Evolutionary conservation across 2,329 filamentous ascomycete species (phyloP), one percentile per base, ranked within the genome.

Genomic region (Claviceps africana): DNA sequence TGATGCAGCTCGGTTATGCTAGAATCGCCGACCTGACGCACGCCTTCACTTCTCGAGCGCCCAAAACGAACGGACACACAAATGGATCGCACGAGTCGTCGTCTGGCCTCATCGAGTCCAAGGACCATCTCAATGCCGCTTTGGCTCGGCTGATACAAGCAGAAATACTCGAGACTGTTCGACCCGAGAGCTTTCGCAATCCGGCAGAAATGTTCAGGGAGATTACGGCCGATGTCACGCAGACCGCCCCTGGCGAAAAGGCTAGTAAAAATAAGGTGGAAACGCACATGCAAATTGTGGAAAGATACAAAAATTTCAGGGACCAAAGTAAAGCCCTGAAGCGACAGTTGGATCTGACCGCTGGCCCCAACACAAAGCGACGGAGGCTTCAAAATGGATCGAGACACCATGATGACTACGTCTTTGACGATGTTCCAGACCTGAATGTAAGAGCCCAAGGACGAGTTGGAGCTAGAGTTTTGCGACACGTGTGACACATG

Each of bases 1-100:
- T 96, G 43, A 71, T 95, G 55, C 75, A 83, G 52, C 75, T 90
- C 19, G 91, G 91, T 1, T 86, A 93, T 68, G 84, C 85, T 31
- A 82, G 79, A 62, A 74, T 90, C 35, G 77, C 75, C 43, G 83
- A 89, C 59, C 72, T 91, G 44, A 74, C 75, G n/a, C 78, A 82
- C 39, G 79, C 82, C 19, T 86, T 83, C 60, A 62, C 63, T 28
- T 64, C 67, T 4, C 64, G 71, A 60, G 59, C 60, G 19, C 63
- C 65, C 6, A 65, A 66, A 55, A 54, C 59, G 25, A 67, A 69
- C 39, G 64, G 67, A 0, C 61, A 67, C 40, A 54, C 60, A 15
- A 70, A 70, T 22, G 66, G 63, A 56, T 60, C 58, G 30, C 59
- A 59, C 59, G 65, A 63, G 13, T 59, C 61, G 22, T 58, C 58